Conservation (phyloP, 768 basidiomycete species). For the Chalciporus pseudorubinellus region DNA sequence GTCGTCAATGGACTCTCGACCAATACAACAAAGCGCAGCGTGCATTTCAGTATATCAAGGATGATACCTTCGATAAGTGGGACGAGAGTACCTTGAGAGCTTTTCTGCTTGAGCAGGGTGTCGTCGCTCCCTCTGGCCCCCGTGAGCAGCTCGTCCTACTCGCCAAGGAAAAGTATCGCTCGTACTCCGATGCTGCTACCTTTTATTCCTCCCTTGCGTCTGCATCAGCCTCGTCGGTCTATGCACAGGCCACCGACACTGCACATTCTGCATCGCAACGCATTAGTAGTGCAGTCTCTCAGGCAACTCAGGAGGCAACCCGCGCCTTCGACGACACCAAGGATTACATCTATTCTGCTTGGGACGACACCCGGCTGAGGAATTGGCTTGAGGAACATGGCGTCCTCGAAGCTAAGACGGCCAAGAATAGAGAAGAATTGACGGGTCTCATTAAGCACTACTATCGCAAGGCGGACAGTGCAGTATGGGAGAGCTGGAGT, state of each 20-base stretch:
- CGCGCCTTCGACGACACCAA: constrained; percentile 65
- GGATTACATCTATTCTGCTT: constrained; percentile 87
- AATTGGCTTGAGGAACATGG: constrained; percentile 74
- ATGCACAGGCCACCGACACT: constrained; percentile 42
- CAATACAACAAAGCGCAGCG: constrained; percentile 64
- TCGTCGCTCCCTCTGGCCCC: constrained; percentile 77
- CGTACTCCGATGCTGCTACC: constrained; percentile 59
- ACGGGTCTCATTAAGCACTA: constrained; percentile 63
- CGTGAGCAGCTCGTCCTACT: constrained; percentile 76
- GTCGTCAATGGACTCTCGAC: constrained; percentile 54
- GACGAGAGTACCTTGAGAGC: constrained; percentile 78
- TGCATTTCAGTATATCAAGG: constrained; percentile 56
- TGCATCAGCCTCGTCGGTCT: constrained; percentile 46
- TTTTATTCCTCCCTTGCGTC: constrained; percentile 51
- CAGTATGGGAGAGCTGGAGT: constrained; percentile 84
- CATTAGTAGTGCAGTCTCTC: constrained; percentile 42
- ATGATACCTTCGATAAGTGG: constrained; percentile 74
- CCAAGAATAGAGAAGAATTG: constrained; percentile 59
- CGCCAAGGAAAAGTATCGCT: constrained; percentile 67
- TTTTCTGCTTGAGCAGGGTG: constrained; percentile 83
- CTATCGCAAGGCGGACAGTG: constrained; percentile 59
- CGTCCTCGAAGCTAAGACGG: constrained; percentile 59
- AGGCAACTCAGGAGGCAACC: constrained; percentile 51
- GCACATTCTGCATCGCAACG: constrained; percentile 39
- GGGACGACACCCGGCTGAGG: constrained; percentile 78